Percentiles rank a stretch among this genome's conserved stretches.
Conservation (phyloP, 306 rosid genomes). For the Nissolia schottii region DNA sequence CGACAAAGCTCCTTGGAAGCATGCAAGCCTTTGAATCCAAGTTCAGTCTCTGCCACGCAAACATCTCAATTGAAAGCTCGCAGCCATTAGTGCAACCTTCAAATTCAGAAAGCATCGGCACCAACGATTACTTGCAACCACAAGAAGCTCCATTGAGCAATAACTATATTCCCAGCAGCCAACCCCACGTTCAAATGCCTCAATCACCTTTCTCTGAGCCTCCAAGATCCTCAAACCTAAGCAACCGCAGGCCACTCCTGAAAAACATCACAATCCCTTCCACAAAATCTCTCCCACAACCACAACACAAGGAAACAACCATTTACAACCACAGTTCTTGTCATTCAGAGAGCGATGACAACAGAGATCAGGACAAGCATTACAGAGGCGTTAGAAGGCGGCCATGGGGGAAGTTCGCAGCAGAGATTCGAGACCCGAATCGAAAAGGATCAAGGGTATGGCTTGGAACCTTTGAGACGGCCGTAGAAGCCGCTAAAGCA, state of each 20-base stretch:
- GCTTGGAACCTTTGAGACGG: constrained; percentile 59
- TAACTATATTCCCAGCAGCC: background rate
- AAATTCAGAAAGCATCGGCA: background rate
- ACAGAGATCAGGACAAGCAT: constrained; percentile 18
- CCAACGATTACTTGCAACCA: constrained; percentile 9
- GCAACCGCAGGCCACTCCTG: constrained; percentile 35
- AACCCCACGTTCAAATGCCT: background rate
- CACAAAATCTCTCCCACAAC: background rate
- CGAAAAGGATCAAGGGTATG: constrained; percentile 38
- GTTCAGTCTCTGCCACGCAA: background rate
- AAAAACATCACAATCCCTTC: constrained; percentile 39
- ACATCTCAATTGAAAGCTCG: too few relatives aligned
- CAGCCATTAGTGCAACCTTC: background rate
- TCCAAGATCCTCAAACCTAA: constrained; percentile 34
- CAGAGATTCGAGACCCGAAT: constrained; percentile 26
- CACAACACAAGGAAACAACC: background rate
- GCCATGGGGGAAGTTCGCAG: constrained; percentile 35
- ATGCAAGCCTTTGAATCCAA: constrained; percentile 26
- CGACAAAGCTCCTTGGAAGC: background rate
- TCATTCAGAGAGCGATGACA: background rate
- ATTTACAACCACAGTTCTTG: background rate
- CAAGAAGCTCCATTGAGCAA: background rate
- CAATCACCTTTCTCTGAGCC: constrained; percentile 16
- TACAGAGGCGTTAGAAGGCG: constrained; percentile 33
- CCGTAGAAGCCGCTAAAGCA: constrained; percentile 61